Base-by-base conservation (phyloP, 805 yeast species). In the Vanderwaltozyma tropicalis region DNA sequence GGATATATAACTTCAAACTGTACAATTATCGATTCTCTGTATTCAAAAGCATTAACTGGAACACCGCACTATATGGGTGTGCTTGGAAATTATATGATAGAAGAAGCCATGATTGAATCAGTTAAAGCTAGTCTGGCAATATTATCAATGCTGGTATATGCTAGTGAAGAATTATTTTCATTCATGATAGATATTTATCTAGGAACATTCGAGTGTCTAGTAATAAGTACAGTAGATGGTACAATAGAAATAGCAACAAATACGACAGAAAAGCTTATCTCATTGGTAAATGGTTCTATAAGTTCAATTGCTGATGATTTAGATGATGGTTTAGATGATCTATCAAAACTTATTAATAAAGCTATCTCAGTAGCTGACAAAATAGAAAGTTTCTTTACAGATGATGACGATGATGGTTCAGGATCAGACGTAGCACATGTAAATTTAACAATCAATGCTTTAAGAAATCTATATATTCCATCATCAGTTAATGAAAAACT, bases 151-250 rank as follows among this genome's bases (percentile, higher is more conserved):
- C 48, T 75, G 10, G 52, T 84, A 0, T 70, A 74, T 0, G 80
- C 76, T 0, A 62, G 78, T 7, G 79, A 82, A 47, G 66, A 69
- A 30, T 44, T 87, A 29, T 53, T 84, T 0, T 52, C 74, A 4
- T 84, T 89, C 52, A 63, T 75, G 7, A 61, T 89, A 8, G 86
- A 87, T 24, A 49, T 89, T 45, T 72, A 81, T 34, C 57, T 87
- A 2, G 97, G 96, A 0, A 92, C 97, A 0, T 85, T 84, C 58
- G 79, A 81, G 0, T 92, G 98, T 57, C 64, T 92, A 12, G 55
- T 86, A 12, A 74, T 82, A 0, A 78, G 92, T 5, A 74, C 87
- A 0, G 66, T 88, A 6, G 78, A 75, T 49, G 84, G 88, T 3
- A 71, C 83, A 0, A 80, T 78, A 1, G 76, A 75, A 46, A 74